phyloP scores from a whole-genome alignment of 2,329 filamentous ascomycete genomes.

The Aureobasidium vineae region DNA sequence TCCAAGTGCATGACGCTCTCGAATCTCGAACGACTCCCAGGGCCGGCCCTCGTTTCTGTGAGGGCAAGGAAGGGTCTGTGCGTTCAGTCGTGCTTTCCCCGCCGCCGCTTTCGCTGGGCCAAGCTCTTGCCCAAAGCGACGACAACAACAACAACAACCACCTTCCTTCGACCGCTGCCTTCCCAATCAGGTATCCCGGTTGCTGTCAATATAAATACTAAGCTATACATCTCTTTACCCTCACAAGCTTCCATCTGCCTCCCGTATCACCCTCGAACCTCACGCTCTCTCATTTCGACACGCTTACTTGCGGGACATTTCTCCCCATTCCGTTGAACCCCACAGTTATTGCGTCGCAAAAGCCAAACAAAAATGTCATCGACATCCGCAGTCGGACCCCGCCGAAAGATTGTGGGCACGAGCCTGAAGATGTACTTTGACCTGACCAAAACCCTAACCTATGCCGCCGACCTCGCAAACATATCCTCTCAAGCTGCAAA shows the following conservation, averaged over 20 bases:
- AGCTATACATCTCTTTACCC: not conserved
- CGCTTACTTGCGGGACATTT: not conserved
- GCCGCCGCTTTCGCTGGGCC: slow-evolving; percentile 18
- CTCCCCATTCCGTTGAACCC: slow-evolving; percentile 20
- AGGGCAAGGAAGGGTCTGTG: not conserved
- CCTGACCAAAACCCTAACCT: slow-evolving; percentile 57
- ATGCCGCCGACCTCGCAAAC: slow-evolving; percentile 45
- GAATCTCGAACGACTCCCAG: not conserved
- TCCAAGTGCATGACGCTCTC: slow-evolving; percentile 23
- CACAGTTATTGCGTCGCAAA: slow-evolving; percentile 1
- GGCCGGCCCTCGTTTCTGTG: not conserved
- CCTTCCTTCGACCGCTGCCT: not conserved
- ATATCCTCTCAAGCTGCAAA: slow-evolving; percentile 54
- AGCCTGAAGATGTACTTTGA: slow-evolving; percentile 81
- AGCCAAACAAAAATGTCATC: slow-evolving; percentile 18
- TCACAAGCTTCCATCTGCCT: not conserved
- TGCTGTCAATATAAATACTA: not conserved
- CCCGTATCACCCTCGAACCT: not conserved
- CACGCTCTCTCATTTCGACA: not conserved
- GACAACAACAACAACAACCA: not conserved
- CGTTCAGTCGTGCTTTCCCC: slow-evolving; percentile 2
- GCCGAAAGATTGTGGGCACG: slow-evolving; percentile 66
- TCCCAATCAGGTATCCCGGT: slow-evolving; percentile 4
- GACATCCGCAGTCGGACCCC: slow-evolving; percentile 28
- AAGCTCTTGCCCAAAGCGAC: not conserved